A percentile compares a stretch with the other conserved stretches of the same genome.
phyloP scores from a whole-genome alignment of 2,329 filamentous ascomycete genomes.

The Aspergillus phoenicis region DNA sequence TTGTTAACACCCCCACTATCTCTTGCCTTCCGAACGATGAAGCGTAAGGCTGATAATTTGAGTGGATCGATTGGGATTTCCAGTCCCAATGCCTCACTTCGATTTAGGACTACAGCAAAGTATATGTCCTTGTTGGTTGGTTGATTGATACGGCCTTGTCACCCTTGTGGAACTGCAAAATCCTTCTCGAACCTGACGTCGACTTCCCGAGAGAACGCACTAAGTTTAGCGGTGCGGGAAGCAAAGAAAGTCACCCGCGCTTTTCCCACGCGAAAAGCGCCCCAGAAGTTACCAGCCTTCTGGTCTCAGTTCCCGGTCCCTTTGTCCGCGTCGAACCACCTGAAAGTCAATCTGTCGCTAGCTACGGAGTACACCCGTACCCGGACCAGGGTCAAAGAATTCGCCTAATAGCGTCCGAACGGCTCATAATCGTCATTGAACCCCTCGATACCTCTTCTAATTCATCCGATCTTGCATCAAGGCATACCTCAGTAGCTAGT shows the following conservation, averaged over 20 bases:
- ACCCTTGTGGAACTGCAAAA: constrained; percentile 13
- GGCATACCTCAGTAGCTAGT: constrained; percentile 11
- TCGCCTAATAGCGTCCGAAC: constrained; percentile 7
- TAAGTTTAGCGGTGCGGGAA: constrained; percentile 25
- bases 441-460: not conserved
- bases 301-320: constrained; percentile 23
- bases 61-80: not conserved
- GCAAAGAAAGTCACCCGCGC: constrained; percentile 21
- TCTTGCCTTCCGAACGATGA: not conserved
- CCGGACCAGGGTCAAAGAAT: constrained; percentile 14
- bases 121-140: not conserved
- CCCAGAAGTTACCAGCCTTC: constrained; percentile 33
- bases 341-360: constrained; percentile 26
- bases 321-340: constrained; percentile 20
- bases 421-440: constrained; percentile 13
- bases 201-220: constrained; percentile 17
- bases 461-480: not conserved
- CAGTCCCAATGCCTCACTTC: not conserved
- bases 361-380: constrained; percentile 10
- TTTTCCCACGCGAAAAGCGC: constrained; percentile 28
- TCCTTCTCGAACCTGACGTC: constrained; percentile 16
- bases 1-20: not conserved
- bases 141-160: not conserved
- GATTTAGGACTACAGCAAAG: not conserved
- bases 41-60: not conserved